phyloP scores from a whole-genome alignment of 805 yeast species.

The Ogataea nonfermentans region DNA sequence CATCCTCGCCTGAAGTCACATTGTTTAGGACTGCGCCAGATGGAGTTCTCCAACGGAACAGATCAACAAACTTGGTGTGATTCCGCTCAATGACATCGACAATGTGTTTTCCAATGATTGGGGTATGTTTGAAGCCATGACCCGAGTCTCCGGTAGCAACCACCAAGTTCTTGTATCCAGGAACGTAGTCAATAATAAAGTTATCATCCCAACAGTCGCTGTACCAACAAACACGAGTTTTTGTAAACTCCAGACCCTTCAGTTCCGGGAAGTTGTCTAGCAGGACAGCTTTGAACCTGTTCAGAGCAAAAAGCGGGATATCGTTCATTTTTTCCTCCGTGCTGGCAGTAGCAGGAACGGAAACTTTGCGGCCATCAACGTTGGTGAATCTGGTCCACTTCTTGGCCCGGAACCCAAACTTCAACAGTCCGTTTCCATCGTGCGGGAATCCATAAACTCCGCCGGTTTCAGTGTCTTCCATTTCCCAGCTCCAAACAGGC shows the following conservation, averaged over 20 bases:
- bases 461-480: not conserved
- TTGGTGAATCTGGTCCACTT: conserved; percentile 1
- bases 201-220: conserved; percentile 6
- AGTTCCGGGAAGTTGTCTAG: conserved; percentile 5
- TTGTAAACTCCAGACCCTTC: conserved; percentile 1
- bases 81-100: conserved; percentile 1
- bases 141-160: conserved; percentile 6
- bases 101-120: conserved; percentile 4
- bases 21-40: not conserved
- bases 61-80: not conserved
- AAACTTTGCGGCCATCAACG: not conserved
- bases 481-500: conserved; percentile 5
- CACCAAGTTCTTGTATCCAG: conserved; percentile 4
- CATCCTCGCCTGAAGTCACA: not conserved
- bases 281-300: conserved; percentile 3
- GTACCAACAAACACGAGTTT: conserved; percentile 7
- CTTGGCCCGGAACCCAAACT: conserved; percentile 2
- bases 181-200: conserved; percentile 4
- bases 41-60: conserved; percentile 1
- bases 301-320: conserved; percentile 2
- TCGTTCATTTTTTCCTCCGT: conserved; percentile 2
- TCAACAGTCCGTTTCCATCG: conserved; percentile 1
- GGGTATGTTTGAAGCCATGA: conserved; percentile 3
- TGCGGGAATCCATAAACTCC: conserved; percentile 8
- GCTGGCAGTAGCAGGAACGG: conserved; percentile 2